Evolutionary conservation across 2,329 filamentous ascomycete genomes (phyloP).

Genomic region (Trichoderma sp.): DNA sequence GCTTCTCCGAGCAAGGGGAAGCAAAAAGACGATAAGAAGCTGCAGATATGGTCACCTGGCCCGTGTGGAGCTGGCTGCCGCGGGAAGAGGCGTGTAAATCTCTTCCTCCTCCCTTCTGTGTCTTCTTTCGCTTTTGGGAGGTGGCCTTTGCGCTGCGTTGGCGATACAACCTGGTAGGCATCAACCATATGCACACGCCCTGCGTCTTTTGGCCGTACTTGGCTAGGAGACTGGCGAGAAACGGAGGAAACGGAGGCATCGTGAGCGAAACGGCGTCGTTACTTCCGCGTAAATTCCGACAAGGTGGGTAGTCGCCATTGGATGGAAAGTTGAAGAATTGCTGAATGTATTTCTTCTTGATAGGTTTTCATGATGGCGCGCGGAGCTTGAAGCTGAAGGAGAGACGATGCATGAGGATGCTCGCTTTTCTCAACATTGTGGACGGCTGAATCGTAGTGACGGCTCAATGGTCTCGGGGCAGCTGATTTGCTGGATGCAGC

Average conservation of each 20-base stretch:
- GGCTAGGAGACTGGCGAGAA: neutral
- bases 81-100: constrained; percentile 1
- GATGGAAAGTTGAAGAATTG: neutral
- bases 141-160: constrained; percentile 6
- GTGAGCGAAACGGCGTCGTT: constrained; percentile 1
- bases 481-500: neutral
- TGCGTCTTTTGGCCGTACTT: constrained; percentile 9
- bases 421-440: neutral
- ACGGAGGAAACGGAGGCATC: neutral
- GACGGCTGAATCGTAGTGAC: neutral
- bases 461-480: neutral
- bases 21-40: neutral
- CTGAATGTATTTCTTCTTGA: neutral
- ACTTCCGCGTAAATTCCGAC: constrained; percentile 15
- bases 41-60: constrained; percentile 20
- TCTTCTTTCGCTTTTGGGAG: neutral
- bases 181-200: constrained; percentile 21
- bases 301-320: no score
- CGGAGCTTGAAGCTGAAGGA: neutral
- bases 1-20: constrained; percentile 10
- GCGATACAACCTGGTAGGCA: neutral
- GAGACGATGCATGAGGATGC: neutral
- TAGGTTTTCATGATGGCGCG: neutral
- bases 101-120: neutral
- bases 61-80: constrained; percentile 13